Conservation (phyloP, 805 yeast species). For the Ogataea ganodermae region DNA sequence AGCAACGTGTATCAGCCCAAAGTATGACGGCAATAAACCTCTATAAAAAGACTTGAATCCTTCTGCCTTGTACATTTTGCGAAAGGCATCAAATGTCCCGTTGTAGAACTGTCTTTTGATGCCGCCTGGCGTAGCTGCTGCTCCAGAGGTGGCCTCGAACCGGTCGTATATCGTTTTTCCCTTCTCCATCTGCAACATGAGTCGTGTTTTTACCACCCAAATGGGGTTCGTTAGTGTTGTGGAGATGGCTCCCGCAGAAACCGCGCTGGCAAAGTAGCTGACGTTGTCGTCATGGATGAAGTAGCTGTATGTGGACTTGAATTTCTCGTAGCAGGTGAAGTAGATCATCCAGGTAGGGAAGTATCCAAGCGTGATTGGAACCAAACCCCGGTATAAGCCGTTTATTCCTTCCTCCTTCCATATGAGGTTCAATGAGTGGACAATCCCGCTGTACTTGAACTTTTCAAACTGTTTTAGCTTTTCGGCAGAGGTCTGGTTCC, state of each 20-base stretch:
- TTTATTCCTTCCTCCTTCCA: constrained; percentile 73
- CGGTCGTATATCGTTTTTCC: constrained; percentile 42
- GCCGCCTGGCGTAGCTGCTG: constrained; percentile 25
- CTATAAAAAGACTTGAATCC: constrained; percentile 82
- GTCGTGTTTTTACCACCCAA: constrained; percentile 95
- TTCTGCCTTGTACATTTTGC: constrained; percentile 73
- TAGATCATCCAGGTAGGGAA: constrained; percentile 98
- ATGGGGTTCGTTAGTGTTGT: constrained; percentile 89
- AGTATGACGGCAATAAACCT: constrained; percentile 86
- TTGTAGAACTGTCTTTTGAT: constrained; percentile 47
- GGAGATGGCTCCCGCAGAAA: constrained; percentile 86
- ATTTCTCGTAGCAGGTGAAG: constrained; percentile 83
- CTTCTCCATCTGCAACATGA: constrained; percentile 78
- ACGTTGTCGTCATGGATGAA: constrained; percentile 30
- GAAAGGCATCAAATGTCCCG: constrained; percentile 84
- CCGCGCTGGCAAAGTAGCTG: constrained; percentile 60
- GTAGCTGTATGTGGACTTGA: constrained; percentile 48
- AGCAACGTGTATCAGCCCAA: constrained; percentile 92
- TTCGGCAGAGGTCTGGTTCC: constrained; percentile 17
- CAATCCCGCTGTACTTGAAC: constrained; percentile 55
- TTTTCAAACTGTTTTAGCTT: constrained; percentile 21
- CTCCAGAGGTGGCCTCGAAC: constrained; percentile 26
- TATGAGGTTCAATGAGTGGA: constrained; percentile 66
- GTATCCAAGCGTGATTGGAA: constrained; percentile 91
- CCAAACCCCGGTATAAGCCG: constrained; percentile 87